Percentiles rank a stretch among this genome's conserved stretches.
phyloP scores from a whole-genome alignment of 352 stramenopile genomes.

The Pythium brassicae region DNA sequence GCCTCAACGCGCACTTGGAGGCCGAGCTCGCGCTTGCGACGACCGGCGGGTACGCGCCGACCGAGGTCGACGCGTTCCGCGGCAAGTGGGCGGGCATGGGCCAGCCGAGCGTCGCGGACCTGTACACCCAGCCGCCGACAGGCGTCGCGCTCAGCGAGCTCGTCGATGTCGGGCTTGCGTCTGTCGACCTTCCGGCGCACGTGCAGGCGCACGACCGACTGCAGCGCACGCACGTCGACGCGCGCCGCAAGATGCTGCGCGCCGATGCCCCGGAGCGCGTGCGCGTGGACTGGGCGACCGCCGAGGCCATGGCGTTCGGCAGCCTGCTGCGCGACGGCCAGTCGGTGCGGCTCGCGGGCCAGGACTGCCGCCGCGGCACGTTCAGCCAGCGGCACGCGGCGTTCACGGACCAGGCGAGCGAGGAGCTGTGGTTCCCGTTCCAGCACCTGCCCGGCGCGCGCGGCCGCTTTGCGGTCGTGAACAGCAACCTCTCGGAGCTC shows the following conservation, averaged over 20 bases:
- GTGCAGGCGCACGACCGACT: slow-evolving; percentile 67
- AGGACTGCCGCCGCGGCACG: slow-evolving; percentile 86
- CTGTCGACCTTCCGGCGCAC: slow-evolving; percentile 48
- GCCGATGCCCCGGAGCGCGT: slow-evolving; percentile 30
- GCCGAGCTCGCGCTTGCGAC: slow-evolving; percentile 51
- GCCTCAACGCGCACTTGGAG: slow-evolving; percentile 62
- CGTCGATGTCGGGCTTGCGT: slow-evolving; percentile 56
- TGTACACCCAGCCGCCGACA: slow-evolving; percentile 50
- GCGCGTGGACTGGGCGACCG: slow-evolving; percentile 85
- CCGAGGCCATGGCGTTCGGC: slow-evolving; percentile 86
- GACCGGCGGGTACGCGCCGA: slow-evolving; percentile 49
- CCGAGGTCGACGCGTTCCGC: slow-evolving; percentile 68
- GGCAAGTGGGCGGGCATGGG: slow-evolving; percentile 59
- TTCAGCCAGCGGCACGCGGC: slow-evolving; percentile 87
- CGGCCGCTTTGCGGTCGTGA: slow-evolving; percentile 59
- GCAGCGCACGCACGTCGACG: slow-evolving; percentile 73
- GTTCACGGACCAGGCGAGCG: slow-evolving; percentile 78
- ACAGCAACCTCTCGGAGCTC: slow-evolving; percentile 84
- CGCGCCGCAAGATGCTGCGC: slow-evolving; percentile 68
- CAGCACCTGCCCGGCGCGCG: slow-evolving; percentile 40
- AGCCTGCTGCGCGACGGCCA: slow-evolving; percentile 80
- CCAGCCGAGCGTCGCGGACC: slow-evolving; percentile 39
- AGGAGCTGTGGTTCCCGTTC: slow-evolving; percentile 78
- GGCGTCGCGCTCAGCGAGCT: slow-evolving; percentile 57
- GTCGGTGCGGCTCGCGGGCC: slow-evolving; percentile 80